phyloP scores from a whole-genome alignment of 306 rosid species.

The Casuarina glauca region DNA sequence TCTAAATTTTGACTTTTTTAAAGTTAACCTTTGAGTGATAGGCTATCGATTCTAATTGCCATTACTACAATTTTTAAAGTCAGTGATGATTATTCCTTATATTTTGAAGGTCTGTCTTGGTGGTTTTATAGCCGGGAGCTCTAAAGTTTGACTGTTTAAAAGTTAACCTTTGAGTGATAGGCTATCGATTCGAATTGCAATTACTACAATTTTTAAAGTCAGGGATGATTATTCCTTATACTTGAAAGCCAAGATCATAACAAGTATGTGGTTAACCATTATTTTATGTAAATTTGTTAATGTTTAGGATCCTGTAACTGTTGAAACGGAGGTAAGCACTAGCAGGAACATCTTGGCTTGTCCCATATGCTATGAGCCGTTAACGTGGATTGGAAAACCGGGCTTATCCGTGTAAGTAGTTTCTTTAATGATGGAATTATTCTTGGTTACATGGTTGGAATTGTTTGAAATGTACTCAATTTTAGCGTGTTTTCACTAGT shows the following conservation, averaged over 20 bases:
- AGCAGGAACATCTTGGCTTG: slow-evolving; percentile 65
- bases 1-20: too few relatives aligned
- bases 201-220: not conserved
- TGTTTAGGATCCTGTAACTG: slow-evolving; percentile 43
- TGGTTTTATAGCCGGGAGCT: not conserved
- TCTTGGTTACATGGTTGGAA: not conserved
- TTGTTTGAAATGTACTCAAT: not conserved
- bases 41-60: too few relatives aligned
- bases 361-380: slow-evolving; percentile 66
- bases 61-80: too few relatives aligned
- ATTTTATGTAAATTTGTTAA: not conserved
- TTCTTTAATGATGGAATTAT: not conserved
- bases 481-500: not conserved
- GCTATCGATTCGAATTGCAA: not conserved
- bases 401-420: slow-evolving; percentile 58
- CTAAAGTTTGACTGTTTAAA: not conserved
- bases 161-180: not conserved
- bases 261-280: not conserved
- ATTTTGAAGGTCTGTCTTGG: not conserved
- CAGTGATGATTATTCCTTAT: not conserved
- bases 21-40: too few relatives aligned
- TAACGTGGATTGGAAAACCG: slow-evolving; percentile 37
- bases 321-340: slow-evolving; percentile 40
- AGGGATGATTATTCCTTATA: not conserved
- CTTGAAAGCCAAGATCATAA: not conserved